Conservation (phyloP, 495 filamentous ascomycete species). For the Daldinia bambusicola region DNA sequence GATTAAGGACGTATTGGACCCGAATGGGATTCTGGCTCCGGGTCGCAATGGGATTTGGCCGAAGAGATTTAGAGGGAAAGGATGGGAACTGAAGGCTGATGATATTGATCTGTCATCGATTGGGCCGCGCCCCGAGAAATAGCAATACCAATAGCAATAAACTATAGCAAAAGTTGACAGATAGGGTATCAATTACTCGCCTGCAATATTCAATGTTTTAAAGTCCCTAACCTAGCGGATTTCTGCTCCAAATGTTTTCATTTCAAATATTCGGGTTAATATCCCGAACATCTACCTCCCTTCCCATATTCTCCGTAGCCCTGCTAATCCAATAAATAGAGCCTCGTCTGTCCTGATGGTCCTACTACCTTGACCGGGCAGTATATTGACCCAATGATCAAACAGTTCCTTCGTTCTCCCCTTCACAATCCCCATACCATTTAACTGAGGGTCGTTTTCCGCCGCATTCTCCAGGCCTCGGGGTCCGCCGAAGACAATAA, state of each 20-base stretch:
- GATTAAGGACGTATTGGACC: slow-evolving; percentile 62
- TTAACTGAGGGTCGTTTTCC: slow-evolving; percentile 69
- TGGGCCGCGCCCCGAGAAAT: slow-evolving; percentile 26
- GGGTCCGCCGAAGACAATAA: slow-evolving; percentile 79
- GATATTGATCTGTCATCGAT: slow-evolving; percentile 42
- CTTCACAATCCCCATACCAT: slow-evolving; percentile 63
- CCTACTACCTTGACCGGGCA: slow-evolving; percentile 78
- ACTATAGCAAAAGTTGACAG: slow-evolving; percentile 7
- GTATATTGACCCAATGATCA: slow-evolving; percentile 79
- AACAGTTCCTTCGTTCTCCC: slow-evolving; percentile 71
- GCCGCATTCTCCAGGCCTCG: slow-evolving; percentile 76
- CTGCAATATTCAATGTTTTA: slow-evolving; percentile 18
- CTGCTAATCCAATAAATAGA: slow-evolving; percentile 73
- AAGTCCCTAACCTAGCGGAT: too few species aligned
- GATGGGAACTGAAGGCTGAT: slow-evolving; percentile 51
- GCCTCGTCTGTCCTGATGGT: slow-evolving; percentile 84
- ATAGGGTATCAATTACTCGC: slow-evolving; percentile 40
- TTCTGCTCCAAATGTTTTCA: neutral
- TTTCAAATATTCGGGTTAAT: neutral
- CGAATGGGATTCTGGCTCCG: slow-evolving; percentile 61
- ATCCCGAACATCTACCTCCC: slow-evolving; percentile 37
- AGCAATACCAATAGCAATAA: slow-evolving; percentile 13
- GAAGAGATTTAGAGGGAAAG: slow-evolving; percentile 54
- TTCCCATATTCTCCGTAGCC: slow-evolving; percentile 65
- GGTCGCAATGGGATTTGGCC: slow-evolving; percentile 65